Conservation (phyloP, 768 basidiomycete species). For the Suillus brevipes region DNA sequence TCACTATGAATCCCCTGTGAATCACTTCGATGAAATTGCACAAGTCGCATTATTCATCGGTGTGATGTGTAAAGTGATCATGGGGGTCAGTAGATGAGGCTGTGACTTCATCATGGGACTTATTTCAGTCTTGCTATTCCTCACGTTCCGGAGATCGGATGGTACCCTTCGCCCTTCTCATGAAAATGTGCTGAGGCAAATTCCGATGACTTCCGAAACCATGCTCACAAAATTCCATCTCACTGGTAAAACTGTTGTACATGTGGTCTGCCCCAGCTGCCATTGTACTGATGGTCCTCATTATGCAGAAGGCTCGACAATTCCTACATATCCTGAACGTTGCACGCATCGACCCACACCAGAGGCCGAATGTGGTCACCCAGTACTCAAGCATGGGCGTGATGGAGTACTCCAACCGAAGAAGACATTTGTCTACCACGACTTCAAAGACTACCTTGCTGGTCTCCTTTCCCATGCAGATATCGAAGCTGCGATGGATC, state of each 20-base stretch:
- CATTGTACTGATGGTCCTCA: conserved; percentile 3
- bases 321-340: not conserved
- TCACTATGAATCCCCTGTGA: too few relatives aligned
- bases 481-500: conserved; percentile 7
- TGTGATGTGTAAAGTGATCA: conserved; percentile 9
- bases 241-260: not conserved
- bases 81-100: conserved; percentile 12
- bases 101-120: conserved; percentile 23
- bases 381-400: too few relatives aligned
- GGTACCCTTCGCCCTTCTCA: not conserved
- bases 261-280: conserved; percentile 4
- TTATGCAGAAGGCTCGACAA: not conserved
- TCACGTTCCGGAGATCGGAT: not conserved
- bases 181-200: not conserved
- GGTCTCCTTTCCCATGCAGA: not conserved
- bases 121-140: conserved; percentile 15
- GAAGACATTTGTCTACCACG: not conserved
- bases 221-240: conserved; percentile 2
- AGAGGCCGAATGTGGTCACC: conserved; percentile 2
- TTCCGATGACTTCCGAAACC: not conserved
- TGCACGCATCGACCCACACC: not conserved
- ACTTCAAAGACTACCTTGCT: not conserved
- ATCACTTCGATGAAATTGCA: too few relatives aligned
- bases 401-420: not conserved
- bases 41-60: too few relatives aligned